A percentile compares a stretch with the other conserved stretches of the same genome.
Conservation (phyloP, 148 eudicot species). For the Pouteria glomerata region DNA sequence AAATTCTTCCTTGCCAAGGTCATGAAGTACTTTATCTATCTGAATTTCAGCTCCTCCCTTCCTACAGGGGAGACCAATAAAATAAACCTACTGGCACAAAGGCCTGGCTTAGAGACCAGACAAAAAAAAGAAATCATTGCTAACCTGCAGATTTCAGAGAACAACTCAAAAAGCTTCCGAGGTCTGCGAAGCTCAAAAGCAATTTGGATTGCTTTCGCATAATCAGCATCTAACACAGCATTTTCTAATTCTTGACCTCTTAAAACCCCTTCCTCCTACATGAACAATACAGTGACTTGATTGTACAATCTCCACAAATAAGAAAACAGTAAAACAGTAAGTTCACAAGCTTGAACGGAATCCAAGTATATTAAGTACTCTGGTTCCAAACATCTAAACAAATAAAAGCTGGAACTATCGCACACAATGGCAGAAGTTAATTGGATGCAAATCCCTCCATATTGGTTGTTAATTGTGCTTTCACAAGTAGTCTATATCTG, state of each 20-base stretch:
- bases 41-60: conserved; percentile 41
- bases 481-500: not conserved
- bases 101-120: not conserved
- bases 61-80: conserved; percentile 37
- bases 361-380: not conserved
- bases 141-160: conserved; percentile 75
- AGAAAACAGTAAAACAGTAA: not conserved
- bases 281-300: conserved; percentile 8
- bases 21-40: conserved; percentile 53
- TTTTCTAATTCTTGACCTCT: conserved; percentile 92
- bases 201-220: conserved; percentile 75
- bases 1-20: conserved; percentile 68
- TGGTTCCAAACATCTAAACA: not conserved
- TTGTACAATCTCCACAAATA: not conserved
- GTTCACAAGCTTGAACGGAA: not conserved
- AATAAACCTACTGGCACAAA: no score
- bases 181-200: conserved; percentile 93
- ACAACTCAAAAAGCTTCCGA: conserved; percentile 83
- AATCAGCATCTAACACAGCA: conserved; percentile 82
- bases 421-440: not conserved
- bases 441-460: not conserved
- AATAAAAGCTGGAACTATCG: not conserved
- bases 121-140: conserved; percentile 1
- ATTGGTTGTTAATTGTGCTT: not conserved
- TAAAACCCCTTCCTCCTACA: conserved; percentile 86